Evolutionary conservation across 352 stramenopile genomes (phyloP).

Genomic region (Phytophthora capsici): DNA sequence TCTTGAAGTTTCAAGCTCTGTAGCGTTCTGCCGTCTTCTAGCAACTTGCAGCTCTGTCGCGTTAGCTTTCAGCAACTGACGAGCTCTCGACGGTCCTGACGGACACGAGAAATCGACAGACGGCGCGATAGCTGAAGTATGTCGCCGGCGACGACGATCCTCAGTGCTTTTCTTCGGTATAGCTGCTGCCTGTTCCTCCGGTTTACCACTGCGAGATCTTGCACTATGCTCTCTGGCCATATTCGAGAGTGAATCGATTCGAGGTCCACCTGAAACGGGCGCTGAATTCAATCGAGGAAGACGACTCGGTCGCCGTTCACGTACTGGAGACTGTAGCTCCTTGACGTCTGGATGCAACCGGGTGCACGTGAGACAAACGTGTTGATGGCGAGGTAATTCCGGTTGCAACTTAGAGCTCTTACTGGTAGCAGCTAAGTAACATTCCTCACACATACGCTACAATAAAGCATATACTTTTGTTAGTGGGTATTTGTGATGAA

Average conservation of each 20-base stretch:
- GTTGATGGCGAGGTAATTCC: slow-evolving; percentile 14
- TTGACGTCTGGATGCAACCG: slow-evolving; percentile 20
- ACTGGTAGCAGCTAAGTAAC: slow-evolving; percentile 16
- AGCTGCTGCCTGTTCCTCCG: slow-evolving; percentile 1
- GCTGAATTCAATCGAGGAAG: slow-evolving; percentile 26
- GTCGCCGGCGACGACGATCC: slow-evolving; percentile 18
- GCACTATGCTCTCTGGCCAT: slow-evolving; percentile 17
- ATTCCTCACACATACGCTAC: slow-evolving; percentile 37
- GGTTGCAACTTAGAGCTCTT: slow-evolving; percentile 11
- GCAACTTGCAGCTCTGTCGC: slow-evolving; percentile 11
- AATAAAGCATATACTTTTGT: slow-evolving; percentile 1
- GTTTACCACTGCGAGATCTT: slow-evolving; percentile 2
- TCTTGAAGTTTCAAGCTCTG: slow-evolving; percentile 13
- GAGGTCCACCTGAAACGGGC: slow-evolving; percentile 15
- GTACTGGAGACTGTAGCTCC: slow-evolving; percentile 3
- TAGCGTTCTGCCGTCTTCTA: slow-evolving; percentile 8
- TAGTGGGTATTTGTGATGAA: no score
- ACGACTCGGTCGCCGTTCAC: slow-evolving; percentile 10
- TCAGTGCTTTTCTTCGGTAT: slow-evolving; percentile 14
- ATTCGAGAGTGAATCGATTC: slow-evolving; percentile 19
- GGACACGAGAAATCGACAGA: slow-evolving; percentile 4
- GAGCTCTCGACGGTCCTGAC: slow-evolving; percentile 12
- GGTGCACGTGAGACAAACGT: slow-evolving; percentile 31
- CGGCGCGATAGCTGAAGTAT: slow-evolving; percentile 21
- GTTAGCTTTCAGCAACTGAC: slow-evolving; percentile 20